Conservation (phyloP, 2,329 filamentous ascomycete species). For the Aspergillus tamarii region DNA sequence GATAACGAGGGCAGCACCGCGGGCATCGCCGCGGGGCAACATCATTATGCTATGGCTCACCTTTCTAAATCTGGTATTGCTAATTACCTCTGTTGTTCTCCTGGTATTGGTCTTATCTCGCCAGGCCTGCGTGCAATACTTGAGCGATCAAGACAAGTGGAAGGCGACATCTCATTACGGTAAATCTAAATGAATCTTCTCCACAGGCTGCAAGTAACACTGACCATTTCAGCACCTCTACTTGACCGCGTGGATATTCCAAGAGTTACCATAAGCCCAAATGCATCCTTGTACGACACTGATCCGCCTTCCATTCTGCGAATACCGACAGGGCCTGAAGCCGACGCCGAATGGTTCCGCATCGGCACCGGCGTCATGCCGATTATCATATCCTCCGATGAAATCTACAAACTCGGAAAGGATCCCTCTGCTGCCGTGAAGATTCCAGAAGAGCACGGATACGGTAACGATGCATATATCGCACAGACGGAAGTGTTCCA, state of each 20-base stretch:
- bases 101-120: not conserved
- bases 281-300: conserved; percentile 3
- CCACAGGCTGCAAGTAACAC: not conserved
- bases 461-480: conserved; percentile 6
- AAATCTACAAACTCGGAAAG: conserved; percentile 6
- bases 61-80: not conserved
- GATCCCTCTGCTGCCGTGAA: conserved; percentile 3
- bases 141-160: conserved; percentile 8
- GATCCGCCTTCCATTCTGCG: conserved; percentile 5
- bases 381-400: conserved; percentile 5
- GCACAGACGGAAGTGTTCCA: conserved; percentile 9
- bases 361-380: conserved; percentile 5
- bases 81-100: not conserved
- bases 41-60: not conserved
- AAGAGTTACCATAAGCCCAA: not conserved
- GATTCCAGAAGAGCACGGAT: conserved; percentile 6
- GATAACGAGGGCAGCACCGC: not conserved
- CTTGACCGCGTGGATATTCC: conserved; percentile 7
- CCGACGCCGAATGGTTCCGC: conserved; percentile 6
- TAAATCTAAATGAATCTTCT: not conserved
- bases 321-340: not conserved
- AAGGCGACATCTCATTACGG: conserved; percentile 6
- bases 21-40: not conserved
- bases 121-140: not conserved
- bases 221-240: conserved; percentile 1